A percentile compares a stretch with the other conserved stretches of the same genome.
Conservation (phyloP, 768 basidiomycete genomes). For the Lactarius indigo region DNA sequence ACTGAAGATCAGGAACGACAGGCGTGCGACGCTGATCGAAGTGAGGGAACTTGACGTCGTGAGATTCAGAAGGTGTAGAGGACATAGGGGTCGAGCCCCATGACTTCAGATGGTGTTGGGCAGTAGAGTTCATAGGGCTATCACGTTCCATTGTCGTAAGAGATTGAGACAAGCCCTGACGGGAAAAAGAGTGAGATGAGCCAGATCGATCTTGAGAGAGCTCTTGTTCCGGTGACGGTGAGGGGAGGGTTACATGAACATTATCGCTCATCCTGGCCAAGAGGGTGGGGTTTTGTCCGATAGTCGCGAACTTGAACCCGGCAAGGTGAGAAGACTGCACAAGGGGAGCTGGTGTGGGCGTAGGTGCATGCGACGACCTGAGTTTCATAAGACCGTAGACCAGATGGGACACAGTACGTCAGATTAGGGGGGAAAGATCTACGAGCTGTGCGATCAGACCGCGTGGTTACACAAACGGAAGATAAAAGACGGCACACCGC, state of each 20-base stretch:
- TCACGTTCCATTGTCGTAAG: background rate
- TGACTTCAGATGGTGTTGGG: background rate
- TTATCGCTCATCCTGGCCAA: slow-evolving; percentile 10
- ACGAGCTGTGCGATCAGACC: background rate
- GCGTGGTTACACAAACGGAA: background rate
- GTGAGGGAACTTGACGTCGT: background rate
- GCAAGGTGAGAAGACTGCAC: background rate
- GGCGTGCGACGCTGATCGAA: background rate
- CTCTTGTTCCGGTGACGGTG: background rate
- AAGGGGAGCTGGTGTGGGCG: background rate
- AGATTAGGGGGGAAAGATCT: background rate
- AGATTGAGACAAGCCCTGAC: background rate
- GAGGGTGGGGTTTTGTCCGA: slow-evolving; percentile 14
- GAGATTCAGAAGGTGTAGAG: background rate
- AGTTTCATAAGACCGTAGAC: background rate
- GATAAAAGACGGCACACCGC: background rate
- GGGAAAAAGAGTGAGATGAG: background rate
- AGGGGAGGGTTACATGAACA: background rate
- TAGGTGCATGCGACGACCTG: background rate
- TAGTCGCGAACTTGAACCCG: slow-evolving; percentile 15
- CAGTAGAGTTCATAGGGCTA: background rate
- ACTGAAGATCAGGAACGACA: slow-evolving; percentile 17
- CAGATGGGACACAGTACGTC: background rate
- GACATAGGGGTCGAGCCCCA: background rate
- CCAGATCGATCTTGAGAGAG: background rate